Base-by-base conservation (phyloP, 495 filamentous ascomycete genomes). In the Clohesyomyces aquaticus region DNA sequence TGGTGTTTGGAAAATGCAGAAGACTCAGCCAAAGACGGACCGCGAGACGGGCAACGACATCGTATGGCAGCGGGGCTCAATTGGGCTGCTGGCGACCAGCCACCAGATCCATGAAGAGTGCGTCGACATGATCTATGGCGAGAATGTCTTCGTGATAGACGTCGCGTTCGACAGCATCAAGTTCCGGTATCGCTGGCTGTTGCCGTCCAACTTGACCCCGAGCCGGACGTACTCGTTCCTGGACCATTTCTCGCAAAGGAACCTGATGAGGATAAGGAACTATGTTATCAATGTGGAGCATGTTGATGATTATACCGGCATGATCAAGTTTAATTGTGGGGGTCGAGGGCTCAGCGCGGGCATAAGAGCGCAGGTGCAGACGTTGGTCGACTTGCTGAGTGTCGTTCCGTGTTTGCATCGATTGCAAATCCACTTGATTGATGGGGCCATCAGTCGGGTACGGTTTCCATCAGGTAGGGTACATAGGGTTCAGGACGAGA, bases 111-210 rank as follows among this genome's bases (percentile, higher is more conserved):
- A 74, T 59, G 57, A 73, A 0, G 75, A 77, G 60, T 72, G 69
- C 61, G 63, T 68, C 4, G 72, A 74, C 42, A 55, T 72, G 42
- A 53, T 77, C 23, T 77, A 77, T 53, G 73, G 75, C 4, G 41
- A 55, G 43, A 75, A 66, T 62, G 68, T 65, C 55, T 88, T 83
- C 67, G 80, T 85, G 35, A 70, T 87, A 6, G 73, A 77, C 52
- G 63, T 86, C 6, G 72, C 68, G 19, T 78, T 81, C 63, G 73
- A 80, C 35, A 73, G 76, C 28, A 78, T 85, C 29, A 74, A 58
- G 32, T 78, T 77, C 38, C 59, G 70, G 6, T 76, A 70, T 51
- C 70, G 70, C n/a, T 79, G 71, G 68, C 38, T 72, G n/a, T 55
- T 74, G 3, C 65, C 72, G 1, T 27, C 35, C n/a, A 69, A 72